These are phyloP conservation scores for Yamadazyma mexicana DNA, from an alignment of 1,139 yeast species.

Conservation along the genomic window DNA sequence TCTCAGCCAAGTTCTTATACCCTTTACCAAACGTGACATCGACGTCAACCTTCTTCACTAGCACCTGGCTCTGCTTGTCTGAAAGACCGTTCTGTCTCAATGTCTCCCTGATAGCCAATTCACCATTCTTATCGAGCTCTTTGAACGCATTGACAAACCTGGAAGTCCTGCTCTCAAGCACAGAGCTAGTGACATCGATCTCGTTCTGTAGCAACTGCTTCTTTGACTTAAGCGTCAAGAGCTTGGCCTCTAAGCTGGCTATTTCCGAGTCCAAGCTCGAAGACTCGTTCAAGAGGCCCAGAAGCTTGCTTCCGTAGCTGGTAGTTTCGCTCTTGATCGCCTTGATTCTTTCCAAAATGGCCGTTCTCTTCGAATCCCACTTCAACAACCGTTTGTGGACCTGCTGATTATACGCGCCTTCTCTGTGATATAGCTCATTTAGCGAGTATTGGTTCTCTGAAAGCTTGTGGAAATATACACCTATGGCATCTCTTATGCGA, in stretches of 20 bases:
- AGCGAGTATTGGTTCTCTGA: slow-evolving; percentile 48
- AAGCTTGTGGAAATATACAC: slow-evolving; percentile 32
- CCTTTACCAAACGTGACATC: slow-evolving; percentile 30
- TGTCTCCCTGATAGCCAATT: slow-evolving; percentile 27
- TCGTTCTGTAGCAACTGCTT: slow-evolving; percentile 40
- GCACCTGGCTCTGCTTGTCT: slow-evolving; percentile 18
- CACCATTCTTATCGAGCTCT: slow-evolving; percentile 41
- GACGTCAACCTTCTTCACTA: slow-evolving; percentile 27
- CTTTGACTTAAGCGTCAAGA: slow-evolving; percentile 37
- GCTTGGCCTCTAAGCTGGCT: slow-evolving; percentile 34
- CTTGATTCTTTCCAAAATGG: slow-evolving; percentile 35
- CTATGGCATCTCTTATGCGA: slow-evolving; percentile 27
- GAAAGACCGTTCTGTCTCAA: slow-evolving; percentile 26
- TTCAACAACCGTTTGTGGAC: slow-evolving; percentile 35
- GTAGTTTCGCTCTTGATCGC: slow-evolving; percentile 43
- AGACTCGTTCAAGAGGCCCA: slow-evolving; percentile 35
- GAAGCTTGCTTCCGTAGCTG: slow-evolving; percentile 47
- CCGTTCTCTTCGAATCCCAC: slow-evolving; percentile 46
- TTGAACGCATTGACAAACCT: slow-evolving; percentile 42
- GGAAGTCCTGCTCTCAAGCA: slow-evolving; percentile 51
- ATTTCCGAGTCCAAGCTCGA: slow-evolving; percentile 43
- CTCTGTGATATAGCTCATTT: slow-evolving; percentile 49
- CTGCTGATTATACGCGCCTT: slow-evolving; percentile 27
- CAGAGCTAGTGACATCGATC: slow-evolving; percentile 52
- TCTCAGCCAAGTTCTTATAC: slow-evolving; percentile 8